Percentiles rank a stretch among this genome's conserved stretches.
Conservation (phyloP, 495 filamentous ascomycete genomes). For the Penicillium pancosmium region DNA sequence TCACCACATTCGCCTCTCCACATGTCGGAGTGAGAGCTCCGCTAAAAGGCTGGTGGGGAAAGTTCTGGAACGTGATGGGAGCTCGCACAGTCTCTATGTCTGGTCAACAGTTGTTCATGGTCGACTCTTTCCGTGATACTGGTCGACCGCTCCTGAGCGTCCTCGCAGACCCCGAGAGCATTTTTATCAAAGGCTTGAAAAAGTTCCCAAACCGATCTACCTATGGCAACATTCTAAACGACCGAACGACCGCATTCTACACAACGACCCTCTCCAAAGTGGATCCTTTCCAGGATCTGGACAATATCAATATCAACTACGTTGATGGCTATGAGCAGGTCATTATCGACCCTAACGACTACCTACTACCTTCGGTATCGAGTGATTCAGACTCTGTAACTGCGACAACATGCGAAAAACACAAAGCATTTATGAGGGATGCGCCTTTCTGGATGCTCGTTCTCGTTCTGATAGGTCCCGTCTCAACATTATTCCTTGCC, state of each 20-base stretch:
- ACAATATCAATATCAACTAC: constrained; percentile 69
- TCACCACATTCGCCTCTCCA: constrained; percentile 88
- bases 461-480: constrained; percentile 67
- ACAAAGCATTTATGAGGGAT: constrained; percentile 35
- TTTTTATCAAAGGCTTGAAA: constrained; percentile 81
- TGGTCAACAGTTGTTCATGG: constrained; percentile 83
- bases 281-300: constrained; percentile 72
- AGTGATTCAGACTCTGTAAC: constrained; percentile 37
- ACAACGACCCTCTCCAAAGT: constrained; percentile 73
- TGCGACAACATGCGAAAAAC: constrained; percentile 28
- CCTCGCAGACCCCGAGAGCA: constrained; percentile 79
- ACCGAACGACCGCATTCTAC: constrained; percentile 78
- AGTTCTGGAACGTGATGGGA: constrained; percentile 81
- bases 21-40: constrained; percentile 87
- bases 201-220: constrained; percentile 71
- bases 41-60: constrained; percentile 62
- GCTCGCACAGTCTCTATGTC: constrained; percentile 75
- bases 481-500: constrained; percentile 66
- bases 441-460: constrained; percentile 66
- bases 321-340: constrained; percentile 72
- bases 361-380: constrained; percentile 51
- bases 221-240: constrained; percentile 86
- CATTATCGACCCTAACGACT: constrained; percentile 70
- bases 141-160: constrained; percentile 76
- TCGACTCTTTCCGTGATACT: constrained; percentile 83